Percentiles rank a stretch among this genome's conserved stretches.
Evolutionary conservation across 371 early-diverging fungal genomes (phyloP).

Genomic region (Aphelidium insulamus): DNA sequence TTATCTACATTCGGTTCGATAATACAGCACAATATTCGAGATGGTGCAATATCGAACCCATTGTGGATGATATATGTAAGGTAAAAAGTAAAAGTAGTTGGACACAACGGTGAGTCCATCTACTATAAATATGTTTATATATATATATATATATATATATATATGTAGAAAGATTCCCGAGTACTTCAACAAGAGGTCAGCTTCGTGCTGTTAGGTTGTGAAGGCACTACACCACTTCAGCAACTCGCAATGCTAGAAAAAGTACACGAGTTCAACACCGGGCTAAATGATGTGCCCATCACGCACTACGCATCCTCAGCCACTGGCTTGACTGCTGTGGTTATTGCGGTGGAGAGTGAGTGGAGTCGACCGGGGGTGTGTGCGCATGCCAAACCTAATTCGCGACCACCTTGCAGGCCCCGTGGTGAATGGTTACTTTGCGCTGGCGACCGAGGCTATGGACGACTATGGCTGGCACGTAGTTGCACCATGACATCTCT

Average conservation of each 20-base stretch:
- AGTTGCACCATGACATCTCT: not conserved
- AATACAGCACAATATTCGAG: too few relatives aligned
- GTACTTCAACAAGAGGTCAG: conserved; percentile 9
- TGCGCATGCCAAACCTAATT: not conserved
- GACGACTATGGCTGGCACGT: conserved; percentile 28
- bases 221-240: conserved; percentile 8
- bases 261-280: conserved; percentile 5
- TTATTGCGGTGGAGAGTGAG: conserved; percentile 34
- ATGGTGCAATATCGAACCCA: too few relatives aligned
- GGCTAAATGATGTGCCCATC: conserved; percentile 9
- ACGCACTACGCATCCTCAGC: conserved; percentile 27
- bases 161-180: too few relatives aligned
- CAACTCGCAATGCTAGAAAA: conserved; percentile 1
- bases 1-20: too few relatives aligned
- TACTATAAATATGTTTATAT: too few relatives aligned
- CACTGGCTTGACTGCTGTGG: conserved; percentile 30
- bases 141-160: too few relatives aligned
- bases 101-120: too few relatives aligned
- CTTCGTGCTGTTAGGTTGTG: conserved; percentile 12
- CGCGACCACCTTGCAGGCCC: conserved; percentile 15
- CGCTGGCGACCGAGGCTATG: conserved; percentile 37
- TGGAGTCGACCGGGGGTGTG: not conserved
- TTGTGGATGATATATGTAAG: too few relatives aligned
- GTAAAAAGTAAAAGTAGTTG: too few relatives aligned
- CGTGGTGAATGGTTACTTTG: conserved; percentile 35